Percentiles rank a stretch among this genome's conserved stretches.
Conservation (phyloP, 192 early-diverging fungal species). For the Linnemannia hyalina region DNA sequence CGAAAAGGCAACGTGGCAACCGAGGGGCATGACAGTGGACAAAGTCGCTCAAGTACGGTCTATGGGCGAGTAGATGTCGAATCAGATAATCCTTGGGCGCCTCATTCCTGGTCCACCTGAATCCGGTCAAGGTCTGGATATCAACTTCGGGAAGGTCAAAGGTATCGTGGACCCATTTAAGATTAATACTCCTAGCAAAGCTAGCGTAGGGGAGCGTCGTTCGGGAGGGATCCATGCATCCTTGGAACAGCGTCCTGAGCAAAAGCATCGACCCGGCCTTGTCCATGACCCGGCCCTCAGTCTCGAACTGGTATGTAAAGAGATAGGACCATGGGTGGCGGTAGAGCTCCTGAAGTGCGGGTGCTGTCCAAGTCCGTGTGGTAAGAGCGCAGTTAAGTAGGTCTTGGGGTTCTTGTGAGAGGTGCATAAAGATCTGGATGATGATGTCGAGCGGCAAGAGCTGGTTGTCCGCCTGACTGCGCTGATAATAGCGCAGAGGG, state of each 20-base stretch:
- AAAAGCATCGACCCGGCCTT: constrained; percentile 50
- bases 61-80: constrained; percentile 38
- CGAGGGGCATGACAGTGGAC: constrained; percentile 42
- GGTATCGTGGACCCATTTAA: constrained; percentile 54
- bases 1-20: constrained; percentile 40
- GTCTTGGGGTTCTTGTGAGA: constrained; percentile 31
- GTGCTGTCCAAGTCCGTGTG: constrained; percentile 30
- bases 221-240: constrained; percentile 40
- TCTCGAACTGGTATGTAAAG: constrained; percentile 49
- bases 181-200: constrained; percentile 51
- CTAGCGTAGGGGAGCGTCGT: constrained; percentile 42
- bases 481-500: constrained; percentile 5
- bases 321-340: constrained; percentile 52
- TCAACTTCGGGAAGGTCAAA: constrained; percentile 50
- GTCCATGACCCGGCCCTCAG: constrained; percentile 44
- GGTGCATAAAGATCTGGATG: constrained; percentile 50
- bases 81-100: constrained; percentile 52
- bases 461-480: constrained; percentile 12
- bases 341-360: constrained; percentile 49
- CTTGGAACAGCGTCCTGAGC: constrained; percentile 49
- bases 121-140: constrained; percentile 45
- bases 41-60: constrained; percentile 49
- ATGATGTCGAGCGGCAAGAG: constrained; percentile 38
- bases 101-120: constrained; percentile 53
- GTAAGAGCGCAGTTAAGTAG: constrained; percentile 43